Conservation (phyloP, 768 basidiomycete species). For the Exidia glandulosa region DNA sequence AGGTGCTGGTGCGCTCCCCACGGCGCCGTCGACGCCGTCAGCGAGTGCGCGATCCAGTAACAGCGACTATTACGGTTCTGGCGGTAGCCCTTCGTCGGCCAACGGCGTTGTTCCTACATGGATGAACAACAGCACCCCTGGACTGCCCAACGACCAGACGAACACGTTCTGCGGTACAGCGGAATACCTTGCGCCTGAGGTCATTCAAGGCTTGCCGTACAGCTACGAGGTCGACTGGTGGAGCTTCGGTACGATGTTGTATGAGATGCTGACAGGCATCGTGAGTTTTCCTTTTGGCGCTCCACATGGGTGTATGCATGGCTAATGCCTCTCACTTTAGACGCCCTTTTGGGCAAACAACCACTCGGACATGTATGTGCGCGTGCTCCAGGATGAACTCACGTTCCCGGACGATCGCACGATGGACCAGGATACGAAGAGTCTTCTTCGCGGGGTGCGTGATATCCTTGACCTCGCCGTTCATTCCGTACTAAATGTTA, state of each 20-base stretch:
- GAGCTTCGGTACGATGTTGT: slow-evolving; percentile 95
- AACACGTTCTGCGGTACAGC: slow-evolving; percentile 93
- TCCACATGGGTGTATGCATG: slow-evolving; percentile 9
- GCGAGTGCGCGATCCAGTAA: neutral
- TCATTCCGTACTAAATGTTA: neutral
- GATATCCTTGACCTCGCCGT: neutral
- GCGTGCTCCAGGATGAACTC: slow-evolving; percentile 83
- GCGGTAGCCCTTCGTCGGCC: slow-evolving; percentile 24
- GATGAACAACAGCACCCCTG: slow-evolving; percentile 55
- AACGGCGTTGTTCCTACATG: slow-evolving; percentile 39
- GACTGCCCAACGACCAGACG: slow-evolving; percentile 64
- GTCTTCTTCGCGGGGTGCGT: slow-evolving; percentile 86
- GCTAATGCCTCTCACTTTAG: slow-evolving; percentile 26
- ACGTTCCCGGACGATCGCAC: slow-evolving; percentile 81
- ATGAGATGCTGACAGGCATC: slow-evolving; percentile 93
- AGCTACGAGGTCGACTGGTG: slow-evolving; percentile 97
- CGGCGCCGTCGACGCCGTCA: slow-evolving; percentile 45
- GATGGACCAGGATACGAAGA: slow-evolving; percentile 93
- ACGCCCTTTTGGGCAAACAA: slow-evolving; percentile 91
- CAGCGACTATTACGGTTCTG: slow-evolving; percentile 36
- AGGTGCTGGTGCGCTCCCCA: slow-evolving; percentile 16
- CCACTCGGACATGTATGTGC: slow-evolving; percentile 90
- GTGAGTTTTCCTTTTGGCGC: slow-evolving; percentile 40
- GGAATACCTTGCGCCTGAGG: slow-evolving; percentile 93
- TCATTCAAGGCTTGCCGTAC: slow-evolving; percentile 83